Conservation (phyloP, 768 basidiomycete species). For the Mycena filopes region DNA sequence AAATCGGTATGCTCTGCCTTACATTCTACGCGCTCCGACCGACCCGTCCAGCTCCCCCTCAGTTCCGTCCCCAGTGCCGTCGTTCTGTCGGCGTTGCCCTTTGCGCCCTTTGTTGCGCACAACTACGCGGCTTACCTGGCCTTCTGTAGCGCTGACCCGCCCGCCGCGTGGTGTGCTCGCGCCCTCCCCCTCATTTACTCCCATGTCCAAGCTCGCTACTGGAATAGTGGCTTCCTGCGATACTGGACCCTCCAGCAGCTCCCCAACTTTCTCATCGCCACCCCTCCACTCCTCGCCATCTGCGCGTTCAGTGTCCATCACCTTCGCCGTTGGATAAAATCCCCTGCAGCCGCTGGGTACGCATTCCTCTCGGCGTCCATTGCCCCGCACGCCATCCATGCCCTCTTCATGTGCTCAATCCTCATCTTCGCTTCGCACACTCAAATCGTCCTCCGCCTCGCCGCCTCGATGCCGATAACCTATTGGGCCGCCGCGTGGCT, state of each 20-base stretch:
- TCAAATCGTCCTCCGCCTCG: slow-evolving; percentile 86
- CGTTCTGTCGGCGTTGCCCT: slow-evolving; percentile 56
- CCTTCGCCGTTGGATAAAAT: slow-evolving; percentile 36
- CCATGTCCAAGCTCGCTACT: slow-evolving; percentile 86
- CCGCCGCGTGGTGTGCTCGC: slow-evolving; percentile 71
- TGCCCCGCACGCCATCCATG: slow-evolving; percentile 81
- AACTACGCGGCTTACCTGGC: slow-evolving; percentile 71
- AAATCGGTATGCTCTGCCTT: slow-evolving; percentile 43
- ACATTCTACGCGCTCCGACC: slow-evolving; percentile 9
- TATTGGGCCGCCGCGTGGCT: slow-evolving; percentile 91
- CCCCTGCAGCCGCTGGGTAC: slow-evolving; percentile 7
- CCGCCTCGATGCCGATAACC: slow-evolving; percentile 77
- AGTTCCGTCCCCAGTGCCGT: slow-evolving; percentile 47
- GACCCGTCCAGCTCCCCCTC: slow-evolving; percentile 46
- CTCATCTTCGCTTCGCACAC: slow-evolving; percentile 86
- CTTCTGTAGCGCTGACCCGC: slow-evolving; percentile 65
- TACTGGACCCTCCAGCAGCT: slow-evolving; percentile 89
- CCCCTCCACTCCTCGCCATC: slow-evolving; percentile 72
- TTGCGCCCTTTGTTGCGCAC: slow-evolving; percentile 77
- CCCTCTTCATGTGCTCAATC: slow-evolving; percentile 66
- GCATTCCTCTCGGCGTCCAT: slow-evolving; percentile 53
- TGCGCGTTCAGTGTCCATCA: slow-evolving; percentile 52
- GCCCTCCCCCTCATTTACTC: slow-evolving; percentile 79
- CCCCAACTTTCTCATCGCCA: slow-evolving; percentile 87
- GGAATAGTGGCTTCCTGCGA: slow-evolving; percentile 84